Conservation (phyloP, 1,284 basidiomycete genomes). For the Gomphus bonarii region DNA sequence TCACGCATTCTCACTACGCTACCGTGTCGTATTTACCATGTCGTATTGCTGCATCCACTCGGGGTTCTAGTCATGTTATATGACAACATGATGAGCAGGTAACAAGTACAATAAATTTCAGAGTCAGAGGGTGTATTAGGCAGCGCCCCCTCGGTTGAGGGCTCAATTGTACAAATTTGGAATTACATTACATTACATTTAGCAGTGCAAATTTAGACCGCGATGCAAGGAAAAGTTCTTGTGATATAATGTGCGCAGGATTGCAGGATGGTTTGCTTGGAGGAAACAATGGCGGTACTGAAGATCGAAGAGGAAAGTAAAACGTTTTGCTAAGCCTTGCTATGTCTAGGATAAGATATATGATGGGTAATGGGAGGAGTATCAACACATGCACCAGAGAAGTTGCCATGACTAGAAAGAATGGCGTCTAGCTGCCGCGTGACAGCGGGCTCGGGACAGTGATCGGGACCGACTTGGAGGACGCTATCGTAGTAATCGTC, state of each 20-base stretch:
- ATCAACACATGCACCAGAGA: neutral
- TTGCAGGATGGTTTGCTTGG: neutral
- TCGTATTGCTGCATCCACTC: no score
- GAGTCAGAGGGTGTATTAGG: no score
- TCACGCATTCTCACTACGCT: neutral
- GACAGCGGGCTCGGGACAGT: neutral
- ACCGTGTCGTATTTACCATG: neutral
- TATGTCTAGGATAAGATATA: neutral
- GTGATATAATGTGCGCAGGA: neutral
- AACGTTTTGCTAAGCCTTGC: neutral
- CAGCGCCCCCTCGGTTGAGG: no score
- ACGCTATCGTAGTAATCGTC: slow-evolving; percentile 41
- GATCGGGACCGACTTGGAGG: slow-evolving; percentile 15
- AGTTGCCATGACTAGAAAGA: neutral
- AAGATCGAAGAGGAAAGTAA: neutral
- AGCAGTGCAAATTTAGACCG: neutral
- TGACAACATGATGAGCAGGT: no score
- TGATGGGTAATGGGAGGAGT: no score
- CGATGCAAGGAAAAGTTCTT: neutral
- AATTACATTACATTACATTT: neutral
- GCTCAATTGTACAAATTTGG: neutral
- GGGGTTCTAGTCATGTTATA: no score
- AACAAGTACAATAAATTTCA: no score
- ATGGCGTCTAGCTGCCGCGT: neutral
- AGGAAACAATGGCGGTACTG: neutral